Percentiles rank a stretch among this genome's conserved stretches.
Evolutionary conservation across 345 rosid genomes (phyloP).

Genomic region (Anacardium occidentale): DNA sequence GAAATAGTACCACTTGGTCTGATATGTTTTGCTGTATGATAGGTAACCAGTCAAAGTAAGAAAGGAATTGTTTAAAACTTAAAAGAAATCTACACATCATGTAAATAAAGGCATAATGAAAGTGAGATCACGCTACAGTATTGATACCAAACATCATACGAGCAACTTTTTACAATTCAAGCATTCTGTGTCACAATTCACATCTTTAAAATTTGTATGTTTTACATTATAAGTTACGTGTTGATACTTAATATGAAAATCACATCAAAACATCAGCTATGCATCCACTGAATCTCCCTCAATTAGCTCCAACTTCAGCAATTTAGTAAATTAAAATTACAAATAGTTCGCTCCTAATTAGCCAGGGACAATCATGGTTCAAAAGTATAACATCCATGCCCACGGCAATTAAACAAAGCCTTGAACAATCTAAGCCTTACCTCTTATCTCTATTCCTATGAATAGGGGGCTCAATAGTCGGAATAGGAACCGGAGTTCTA

Average conservation of each 20-base stretch:
- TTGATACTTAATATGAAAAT: background rate
- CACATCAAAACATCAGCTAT: background rate
- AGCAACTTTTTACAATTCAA: background rate
- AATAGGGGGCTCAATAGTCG: slow-evolving; percentile 51
- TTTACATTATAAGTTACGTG: too few species aligned
- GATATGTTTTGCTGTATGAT: background rate
- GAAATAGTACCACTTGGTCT: background rate
- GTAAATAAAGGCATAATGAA: background rate
- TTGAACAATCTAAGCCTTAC: slow-evolving; percentile 28
- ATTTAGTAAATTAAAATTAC: background rate
- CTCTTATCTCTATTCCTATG: slow-evolving; percentile 45
- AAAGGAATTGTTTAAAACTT: background rate
- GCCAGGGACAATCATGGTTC: background rate
- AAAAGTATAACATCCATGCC: background rate
- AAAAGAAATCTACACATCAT: background rate
- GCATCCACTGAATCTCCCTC: background rate
- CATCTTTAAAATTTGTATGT: background rate
- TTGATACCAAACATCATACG: too few species aligned
- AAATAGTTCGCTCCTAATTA: background rate
- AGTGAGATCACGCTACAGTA: background rate
- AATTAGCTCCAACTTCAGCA: background rate
- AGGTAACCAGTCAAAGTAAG: background rate
- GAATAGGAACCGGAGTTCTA: slow-evolving; percentile 57
- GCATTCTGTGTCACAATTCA: background rate
- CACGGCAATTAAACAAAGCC: background rate